phyloP scores from a whole-genome alignment of 768 basidiomycete genomes.

The Boletales sp. region DNA sequence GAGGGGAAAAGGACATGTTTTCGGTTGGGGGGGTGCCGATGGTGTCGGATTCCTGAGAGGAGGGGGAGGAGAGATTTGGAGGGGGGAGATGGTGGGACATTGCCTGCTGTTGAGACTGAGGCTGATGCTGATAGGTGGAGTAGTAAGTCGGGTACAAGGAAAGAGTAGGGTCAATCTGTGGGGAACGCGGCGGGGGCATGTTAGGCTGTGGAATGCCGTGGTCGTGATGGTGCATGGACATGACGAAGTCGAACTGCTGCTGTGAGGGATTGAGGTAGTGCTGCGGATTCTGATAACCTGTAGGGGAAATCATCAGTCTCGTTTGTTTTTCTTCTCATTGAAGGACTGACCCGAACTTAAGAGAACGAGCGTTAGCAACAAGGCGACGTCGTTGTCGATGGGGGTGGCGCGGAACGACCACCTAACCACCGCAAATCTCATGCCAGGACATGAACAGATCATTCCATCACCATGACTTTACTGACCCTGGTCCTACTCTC shows the following conservation, averaged over 20 bases:
- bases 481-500: too few species aligned
- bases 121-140: slow-evolving; percentile 41
- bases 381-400: not conserved
- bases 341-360: too few species aligned
- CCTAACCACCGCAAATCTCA: slow-evolving; percentile 1
- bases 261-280: slow-evolving; percentile 21
- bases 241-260: slow-evolving; percentile 38
- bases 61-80: slow-evolving; percentile 69
- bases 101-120: slow-evolving; percentile 45
- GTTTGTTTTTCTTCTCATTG: too few species aligned
- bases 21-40: slow-evolving; percentile 73
- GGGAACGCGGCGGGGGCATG: slow-evolving; percentile 50
- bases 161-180: slow-evolving; percentile 68
- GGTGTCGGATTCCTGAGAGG: slow-evolving; percentile 75
- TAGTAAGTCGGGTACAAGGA: slow-evolving; percentile 68
- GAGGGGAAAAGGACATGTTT: slow-evolving; percentile 46
- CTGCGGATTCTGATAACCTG: slow-evolving; percentile 14
- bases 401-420: not conserved
- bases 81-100: slow-evolving; percentile 54
- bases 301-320: too few species aligned
- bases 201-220: slow-evolving; percentile 36
- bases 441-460: not conserved
- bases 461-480: too few species aligned
- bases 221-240: slow-evolving; percentile 43
- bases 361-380: too few species aligned